Conservation (phyloP, 2,329 filamentous ascomycete species). For the Alternaria sp. region DNA sequence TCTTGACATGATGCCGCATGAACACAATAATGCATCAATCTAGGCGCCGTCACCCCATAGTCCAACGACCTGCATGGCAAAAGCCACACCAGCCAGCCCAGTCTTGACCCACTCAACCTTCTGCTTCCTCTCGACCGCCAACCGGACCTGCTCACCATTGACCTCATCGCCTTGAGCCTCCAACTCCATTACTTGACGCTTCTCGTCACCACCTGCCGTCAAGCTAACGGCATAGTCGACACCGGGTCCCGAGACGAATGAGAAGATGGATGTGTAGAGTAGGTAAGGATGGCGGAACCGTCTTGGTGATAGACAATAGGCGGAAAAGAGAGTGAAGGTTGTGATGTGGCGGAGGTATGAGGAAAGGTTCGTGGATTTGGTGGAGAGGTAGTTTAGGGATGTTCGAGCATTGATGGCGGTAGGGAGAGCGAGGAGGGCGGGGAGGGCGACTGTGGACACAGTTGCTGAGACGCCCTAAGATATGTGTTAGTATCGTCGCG, state of each 20-base stretch:
- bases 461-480: slow-evolving; percentile 86
- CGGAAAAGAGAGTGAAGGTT: slow-evolving; percentile 75
- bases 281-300: slow-evolving; percentile 86
- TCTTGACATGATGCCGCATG: neutral
- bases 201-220: slow-evolving; percentile 32
- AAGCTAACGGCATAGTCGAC: slow-evolving; percentile 48
- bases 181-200: slow-evolving; percentile 34
- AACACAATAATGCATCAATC: neutral
- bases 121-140: slow-evolving; percentile 54
- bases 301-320: slow-evolving; percentile 78
- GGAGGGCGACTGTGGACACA: slow-evolving; percentile 78
- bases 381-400: slow-evolving; percentile 65
- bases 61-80: slow-evolving; percentile 58
- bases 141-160: slow-evolving; percentile 61
- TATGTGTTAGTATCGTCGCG: slow-evolving; percentile 7
- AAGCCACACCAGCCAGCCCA: slow-evolving; percentile 54
- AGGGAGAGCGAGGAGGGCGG: slow-evolving; percentile 80
- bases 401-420: slow-evolving; percentile 75
- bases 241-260: slow-evolving; percentile 56
- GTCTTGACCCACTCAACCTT: slow-evolving; percentile 54
- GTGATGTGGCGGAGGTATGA: slow-evolving; percentile 74
- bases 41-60: slow-evolving; percentile 58
- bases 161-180: slow-evolving; percentile 53
- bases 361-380: slow-evolving; percentile 60
- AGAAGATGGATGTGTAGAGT: slow-evolving; percentile 80